Conservation (phyloP, 2,329 filamentous ascomycete genomes). For the Colletotrichum sp. region DNA sequence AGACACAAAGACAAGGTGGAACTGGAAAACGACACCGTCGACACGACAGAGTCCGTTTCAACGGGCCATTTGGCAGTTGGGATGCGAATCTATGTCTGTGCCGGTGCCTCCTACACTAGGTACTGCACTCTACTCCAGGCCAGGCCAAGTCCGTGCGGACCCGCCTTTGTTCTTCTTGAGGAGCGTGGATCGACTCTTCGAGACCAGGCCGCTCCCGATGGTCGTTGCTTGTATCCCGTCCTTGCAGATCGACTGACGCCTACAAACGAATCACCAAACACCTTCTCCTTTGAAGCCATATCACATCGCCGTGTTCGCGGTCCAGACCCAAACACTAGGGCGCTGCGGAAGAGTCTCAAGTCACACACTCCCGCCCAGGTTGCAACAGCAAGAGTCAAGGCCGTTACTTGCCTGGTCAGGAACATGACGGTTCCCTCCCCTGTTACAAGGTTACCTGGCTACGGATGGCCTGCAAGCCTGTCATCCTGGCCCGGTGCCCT, state of each 20-base stretch:
- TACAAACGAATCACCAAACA: neutral
- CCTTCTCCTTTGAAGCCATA: neutral
- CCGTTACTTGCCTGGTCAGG: neutral
- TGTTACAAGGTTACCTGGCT: neutral
- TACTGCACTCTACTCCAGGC: neutral
- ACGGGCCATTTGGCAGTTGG: neutral
- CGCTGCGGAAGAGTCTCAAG: neutral
- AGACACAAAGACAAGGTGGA: neutral
- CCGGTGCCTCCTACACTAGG: neutral
- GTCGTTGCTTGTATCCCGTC: neutral
- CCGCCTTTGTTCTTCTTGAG: neutral
- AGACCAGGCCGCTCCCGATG: neutral
- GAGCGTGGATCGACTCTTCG: neutral
- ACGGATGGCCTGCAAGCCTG: neutral
- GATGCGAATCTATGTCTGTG: neutral
- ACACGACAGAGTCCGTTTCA: neutral
- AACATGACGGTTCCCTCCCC: neutral
- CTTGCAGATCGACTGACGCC: neutral
- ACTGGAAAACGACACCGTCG: neutral
- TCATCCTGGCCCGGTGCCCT: neutral
- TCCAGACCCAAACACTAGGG: neutral
- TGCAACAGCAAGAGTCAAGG: conserved; percentile 3
- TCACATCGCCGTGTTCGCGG: neutral
- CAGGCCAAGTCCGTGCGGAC: neutral
- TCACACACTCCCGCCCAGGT: neutral